These are phyloP conservation scores for Styphnolobium japonicum DNA, from an alignment of 306 rosid genomes.

Conservation along the genomic window DNA sequence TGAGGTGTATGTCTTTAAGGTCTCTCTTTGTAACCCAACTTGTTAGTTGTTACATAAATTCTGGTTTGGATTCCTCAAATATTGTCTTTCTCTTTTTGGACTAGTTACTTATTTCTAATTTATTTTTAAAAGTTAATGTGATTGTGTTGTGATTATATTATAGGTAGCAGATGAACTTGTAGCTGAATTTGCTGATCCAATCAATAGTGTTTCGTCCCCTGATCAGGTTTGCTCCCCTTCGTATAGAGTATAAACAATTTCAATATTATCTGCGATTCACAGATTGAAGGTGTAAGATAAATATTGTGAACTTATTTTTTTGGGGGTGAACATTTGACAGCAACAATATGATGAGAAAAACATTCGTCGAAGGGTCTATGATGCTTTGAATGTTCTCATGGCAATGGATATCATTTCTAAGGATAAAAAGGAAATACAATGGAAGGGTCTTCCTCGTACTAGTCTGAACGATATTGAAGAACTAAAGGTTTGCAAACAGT, in stretches of 20 bases:
- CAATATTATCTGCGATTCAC: constrained; percentile 14
- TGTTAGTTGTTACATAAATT: neutral
- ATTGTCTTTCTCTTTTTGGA: neutral
- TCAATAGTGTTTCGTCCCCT: constrained; percentile 60
- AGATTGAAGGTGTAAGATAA: neutral
- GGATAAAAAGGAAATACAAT: constrained; percentile 97
- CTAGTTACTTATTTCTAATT: neutral
- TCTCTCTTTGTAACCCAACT: neutral
- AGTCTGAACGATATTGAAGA: constrained; percentile 86
- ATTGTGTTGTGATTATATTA: constrained; percentile 21
- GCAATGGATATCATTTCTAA: constrained; percentile 98
- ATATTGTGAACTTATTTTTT: constrained; percentile 14
- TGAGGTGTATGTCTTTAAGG: neutral
- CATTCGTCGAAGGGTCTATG: constrained; percentile 94
- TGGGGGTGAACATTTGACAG: constrained; percentile 45
- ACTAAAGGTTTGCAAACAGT: constrained; percentile 62
- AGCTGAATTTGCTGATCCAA: constrained; percentile 87
- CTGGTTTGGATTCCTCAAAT: neutral
- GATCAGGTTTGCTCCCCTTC: constrained; percentile 75
- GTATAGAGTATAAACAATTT: neutral
- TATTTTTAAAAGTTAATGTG: neutral
- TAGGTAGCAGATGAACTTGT: constrained; percentile 99
- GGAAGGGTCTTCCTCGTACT: constrained; percentile 98
- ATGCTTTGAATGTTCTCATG: constrained; percentile 97
- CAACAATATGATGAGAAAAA: constrained; percentile 98